A percentile compares a stretch with the other conserved stretches of the same genome.
Evolutionary conservation across 441 rosid genomes (phyloP).

Genomic region (Adansonia madagascariensis): DNA sequence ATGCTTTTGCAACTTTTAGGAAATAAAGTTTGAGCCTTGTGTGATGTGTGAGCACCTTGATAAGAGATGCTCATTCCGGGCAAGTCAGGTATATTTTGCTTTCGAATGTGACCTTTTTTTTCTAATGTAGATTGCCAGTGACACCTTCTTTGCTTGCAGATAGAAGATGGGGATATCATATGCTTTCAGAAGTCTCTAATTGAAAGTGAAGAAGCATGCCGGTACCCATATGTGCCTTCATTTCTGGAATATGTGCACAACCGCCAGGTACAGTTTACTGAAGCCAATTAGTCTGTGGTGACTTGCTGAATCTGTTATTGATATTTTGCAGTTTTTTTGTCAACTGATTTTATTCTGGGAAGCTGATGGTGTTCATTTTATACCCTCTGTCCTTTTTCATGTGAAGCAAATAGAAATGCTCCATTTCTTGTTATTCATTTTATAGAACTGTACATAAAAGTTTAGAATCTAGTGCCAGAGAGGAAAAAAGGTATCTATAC

Average conservation of each 20-base stretch:
- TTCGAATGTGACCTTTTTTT: slow-evolving; percentile 8
- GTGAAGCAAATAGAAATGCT: not conserved
- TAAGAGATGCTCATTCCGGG: slow-evolving; percentile 70
- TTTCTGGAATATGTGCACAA: slow-evolving; percentile 93
- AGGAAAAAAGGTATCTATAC: no score
- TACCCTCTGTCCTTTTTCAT: not conserved
- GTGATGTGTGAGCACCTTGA: slow-evolving; percentile 97
- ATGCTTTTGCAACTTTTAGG: slow-evolving; percentile 49
- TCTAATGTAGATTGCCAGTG: slow-evolving; percentile 23
- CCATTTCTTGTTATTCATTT: not conserved
- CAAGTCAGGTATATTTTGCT: slow-evolving; percentile 66
- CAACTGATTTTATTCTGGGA: not conserved
- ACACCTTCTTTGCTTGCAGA: slow-evolving; percentile 45
- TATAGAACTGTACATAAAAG: not conserved
- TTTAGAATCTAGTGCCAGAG: not conserved
- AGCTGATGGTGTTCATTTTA: not conserved
- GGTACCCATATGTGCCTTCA: slow-evolving; percentile 83
- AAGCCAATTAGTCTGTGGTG: not conserved
- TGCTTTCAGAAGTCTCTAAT: slow-evolving; percentile 81
- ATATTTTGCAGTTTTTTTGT: not conserved
- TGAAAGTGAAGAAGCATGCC: slow-evolving; percentile 58
- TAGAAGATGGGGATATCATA: slow-evolving; percentile 97
- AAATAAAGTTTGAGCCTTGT: slow-evolving; percentile 89
- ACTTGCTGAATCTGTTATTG: slow-evolving; percentile 10
- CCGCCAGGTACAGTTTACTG: slow-evolving; percentile 67